These are phyloP conservation scores for Fraxinus latifolia DNA, from an alignment of 305 asterid species.

Conservation along the genomic window DNA sequence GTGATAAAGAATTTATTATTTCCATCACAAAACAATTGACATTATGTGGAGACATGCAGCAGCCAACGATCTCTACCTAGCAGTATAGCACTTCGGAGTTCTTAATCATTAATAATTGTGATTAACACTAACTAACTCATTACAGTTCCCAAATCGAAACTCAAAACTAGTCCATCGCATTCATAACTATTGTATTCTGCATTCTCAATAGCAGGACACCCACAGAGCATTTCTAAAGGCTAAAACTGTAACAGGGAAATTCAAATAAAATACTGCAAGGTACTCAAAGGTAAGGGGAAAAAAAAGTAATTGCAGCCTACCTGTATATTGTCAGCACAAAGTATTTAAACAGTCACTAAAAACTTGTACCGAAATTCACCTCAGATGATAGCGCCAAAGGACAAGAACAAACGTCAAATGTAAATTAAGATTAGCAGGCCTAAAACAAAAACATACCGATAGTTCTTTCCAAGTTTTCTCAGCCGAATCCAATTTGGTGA, in stretches of 20 bases:
- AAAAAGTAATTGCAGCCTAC: background rate
- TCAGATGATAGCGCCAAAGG: background rate
- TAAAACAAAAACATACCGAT: conserved; percentile 54
- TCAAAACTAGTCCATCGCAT: background rate
- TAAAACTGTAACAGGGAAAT: background rate
- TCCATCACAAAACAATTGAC: background rate
- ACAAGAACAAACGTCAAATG: background rate
- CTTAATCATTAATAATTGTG: background rate
- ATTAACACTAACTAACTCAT: background rate
- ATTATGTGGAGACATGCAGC: background rate
- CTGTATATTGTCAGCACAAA: background rate
- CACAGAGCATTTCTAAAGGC: background rate
- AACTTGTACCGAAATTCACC: background rate
- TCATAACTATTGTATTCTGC: background rate
- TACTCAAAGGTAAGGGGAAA: background rate
- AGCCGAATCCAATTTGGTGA: conserved; percentile 83
- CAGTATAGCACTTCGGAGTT: background rate
- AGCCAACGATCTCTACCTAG: background rate
- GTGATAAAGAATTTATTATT: background rate
- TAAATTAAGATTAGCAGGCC: background rate
- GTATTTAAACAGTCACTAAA: background rate
- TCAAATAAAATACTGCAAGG: background rate
- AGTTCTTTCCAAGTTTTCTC: conserved; percentile 91
- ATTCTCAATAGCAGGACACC: background rate
- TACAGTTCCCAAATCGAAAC: background rate